Conservation (phyloP, 2,329 filamentous ascomycete genomes). For the Fusarium sp. region DNA sequence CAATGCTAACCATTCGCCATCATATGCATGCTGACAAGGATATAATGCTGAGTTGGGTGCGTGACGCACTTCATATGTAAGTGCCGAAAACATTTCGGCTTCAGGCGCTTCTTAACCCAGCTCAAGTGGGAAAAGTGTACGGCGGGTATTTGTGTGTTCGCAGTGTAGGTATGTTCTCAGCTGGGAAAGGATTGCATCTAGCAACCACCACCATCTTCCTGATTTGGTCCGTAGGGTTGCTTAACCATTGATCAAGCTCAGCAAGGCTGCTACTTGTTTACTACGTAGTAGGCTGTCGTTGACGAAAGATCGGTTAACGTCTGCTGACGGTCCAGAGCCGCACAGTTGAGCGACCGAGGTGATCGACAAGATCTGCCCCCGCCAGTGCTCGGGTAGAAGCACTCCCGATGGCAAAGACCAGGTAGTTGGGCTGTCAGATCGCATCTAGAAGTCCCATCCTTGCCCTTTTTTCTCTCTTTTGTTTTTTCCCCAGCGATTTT, state of each 20-base stretch:
- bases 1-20: neutral
- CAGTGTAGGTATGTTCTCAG: slow-evolving; percentile 11
- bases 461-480: neutral
- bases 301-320: slow-evolving; percentile 7
- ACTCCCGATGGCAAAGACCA: slow-evolving; percentile 37
- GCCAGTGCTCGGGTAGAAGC: slow-evolving; percentile 42
- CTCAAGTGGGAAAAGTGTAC: slow-evolving; percentile 37
- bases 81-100: slow-evolving; percentile 25
- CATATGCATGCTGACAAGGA: slow-evolving; percentile 21
- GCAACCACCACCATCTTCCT: slow-evolving; percentile 20
- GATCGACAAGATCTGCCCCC: slow-evolving; percentile 49
- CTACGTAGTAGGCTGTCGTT: slow-evolving; percentile 2
- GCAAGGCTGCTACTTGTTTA: slow-evolving; percentile 19
- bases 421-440: slow-evolving; percentile 27
- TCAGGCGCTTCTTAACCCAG: slow-evolving; percentile 12
- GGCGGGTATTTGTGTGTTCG: slow-evolving; percentile 17
- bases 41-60: slow-evolving; percentile 11
- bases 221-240: slow-evolving; percentile 14
- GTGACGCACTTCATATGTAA: slow-evolving; percentile 36
- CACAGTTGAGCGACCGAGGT: slow-evolving; percentile 30
- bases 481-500: neutral
- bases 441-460: slow-evolving; percentile 21
- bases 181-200: slow-evolving; percentile 20
- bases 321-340: slow-evolving; percentile 41
- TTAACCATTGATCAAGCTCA: neutral